Base-by-base conservation (phyloP, 2,329 filamentous ascomycete genomes). In the Microsporum canis region DNA sequence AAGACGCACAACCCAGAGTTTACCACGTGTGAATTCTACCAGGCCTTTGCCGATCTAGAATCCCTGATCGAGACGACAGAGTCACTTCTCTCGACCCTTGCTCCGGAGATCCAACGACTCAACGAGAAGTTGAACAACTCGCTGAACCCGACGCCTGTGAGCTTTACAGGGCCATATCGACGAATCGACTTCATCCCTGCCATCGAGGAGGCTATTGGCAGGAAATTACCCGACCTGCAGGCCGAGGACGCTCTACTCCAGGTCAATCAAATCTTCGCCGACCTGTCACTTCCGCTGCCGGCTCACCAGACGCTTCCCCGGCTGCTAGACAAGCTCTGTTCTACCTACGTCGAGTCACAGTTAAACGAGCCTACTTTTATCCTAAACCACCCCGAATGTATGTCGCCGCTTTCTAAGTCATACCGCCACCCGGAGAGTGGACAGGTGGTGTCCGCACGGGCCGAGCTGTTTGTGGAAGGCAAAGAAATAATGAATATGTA, bases 11-110 rank as follows among this genome's bases (percentile, higher is more conserved):
- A 99, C 70, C 92, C 94, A 0, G 94, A 99, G 71, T 99, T 97
- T 75, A 94, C 89, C 51, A 97, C 89, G 63, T 97, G 92, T 78
- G 94, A 99, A 75, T 97, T 96, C 76, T 99, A 99, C 75, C 86
- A 88, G 63, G 87, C 91, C 2, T 95, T 91, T 69, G 85, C 87
- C 63, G 88, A 87, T 65, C 80, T 96, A 0, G 77, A 85, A 39
- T 83, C 88, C 47, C 77, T 97, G 58, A 91, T 95, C 69, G 71
- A 74, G 23, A 83, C 85, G 71, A 97, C 92, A 0, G 88, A 94
- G 71, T 77, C 80, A 12, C 75, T 97, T 56, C 74, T 96, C 36
- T 77, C 71, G 38, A 79, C 81, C 17, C 77, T 91, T 14, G 81
- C 83, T 7, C 68, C 73, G 14, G 79, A 81, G 64, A 80, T 83